These are phyloP conservation scores for Sugiyamaella valdiviana DNA, from an alignment of 805 yeast genomes.

Conservation along the genomic window DNA sequence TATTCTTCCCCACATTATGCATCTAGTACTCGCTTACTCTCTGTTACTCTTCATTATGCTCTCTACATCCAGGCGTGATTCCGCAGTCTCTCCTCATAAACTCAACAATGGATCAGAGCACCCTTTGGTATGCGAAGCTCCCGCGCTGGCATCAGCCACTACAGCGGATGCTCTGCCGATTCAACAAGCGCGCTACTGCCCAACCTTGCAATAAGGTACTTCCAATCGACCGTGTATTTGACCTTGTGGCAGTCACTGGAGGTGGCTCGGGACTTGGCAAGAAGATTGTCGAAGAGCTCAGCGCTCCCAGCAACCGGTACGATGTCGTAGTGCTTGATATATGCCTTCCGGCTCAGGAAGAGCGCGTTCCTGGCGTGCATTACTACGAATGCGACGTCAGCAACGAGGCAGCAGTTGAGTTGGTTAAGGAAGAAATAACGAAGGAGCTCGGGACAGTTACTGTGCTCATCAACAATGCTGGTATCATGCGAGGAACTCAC, in stretches of 20 bases:
- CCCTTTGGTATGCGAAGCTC: background rate
- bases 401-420: conserved; percentile 39
- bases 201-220: background rate
- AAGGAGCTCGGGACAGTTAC: conserved; percentile 54
- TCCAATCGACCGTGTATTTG: conserved; percentile 11
- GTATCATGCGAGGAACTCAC: conserved; percentile 48
- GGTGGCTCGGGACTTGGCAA: conserved; percentile 76
- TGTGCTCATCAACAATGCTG: conserved; percentile 81
- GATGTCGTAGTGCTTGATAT: conserved; percentile 66
- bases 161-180: background rate
- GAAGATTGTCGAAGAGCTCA: conserved; percentile 47
- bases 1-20: no score
- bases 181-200: background rate
- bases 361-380: conserved; percentile 36
- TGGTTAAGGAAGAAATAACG: conserved; percentile 37
- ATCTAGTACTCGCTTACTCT: no score
- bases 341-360: conserved; percentile 27
- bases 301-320: conserved; percentile 35
- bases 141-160: background rate
- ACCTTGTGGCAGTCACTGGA: conserved; percentile 65
- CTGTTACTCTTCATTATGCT: no score
- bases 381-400: conserved; percentile 72
- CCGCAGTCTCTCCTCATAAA: background rate
- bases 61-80: no score
- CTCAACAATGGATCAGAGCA: background rate